A percentile compares a stretch with the other conserved stretches of the same genome.
phyloP scores from a whole-genome alignment of 2,329 filamentous ascomycete genomes.

The Talaromyces sp. region DNA sequence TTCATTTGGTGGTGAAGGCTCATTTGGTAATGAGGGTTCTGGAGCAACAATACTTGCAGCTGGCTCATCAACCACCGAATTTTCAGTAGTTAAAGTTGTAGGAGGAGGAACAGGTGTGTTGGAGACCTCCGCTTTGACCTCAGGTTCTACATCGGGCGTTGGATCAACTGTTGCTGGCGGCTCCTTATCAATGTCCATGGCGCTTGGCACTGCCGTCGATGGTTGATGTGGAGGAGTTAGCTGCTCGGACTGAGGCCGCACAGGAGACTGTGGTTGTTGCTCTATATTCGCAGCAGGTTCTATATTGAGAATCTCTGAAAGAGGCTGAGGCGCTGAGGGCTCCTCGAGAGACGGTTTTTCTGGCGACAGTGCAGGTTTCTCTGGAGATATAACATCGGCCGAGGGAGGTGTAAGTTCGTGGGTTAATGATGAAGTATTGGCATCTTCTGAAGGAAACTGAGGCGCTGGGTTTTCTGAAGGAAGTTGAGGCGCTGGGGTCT shows the following conservation, averaged over 20 bases:
- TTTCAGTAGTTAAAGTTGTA: too few species aligned
- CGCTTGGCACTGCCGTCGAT: not conserved
- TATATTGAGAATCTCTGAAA: not conserved
- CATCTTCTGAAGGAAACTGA: conserved; percentile 3
- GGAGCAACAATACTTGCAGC: conserved; percentile 14
- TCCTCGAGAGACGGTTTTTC: conserved; percentile 6
- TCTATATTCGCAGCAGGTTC: conserved; percentile 10
- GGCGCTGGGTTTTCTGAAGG: not conserved
- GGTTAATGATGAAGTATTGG: not conserved
- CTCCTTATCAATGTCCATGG: not conserved
- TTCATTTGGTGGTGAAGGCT: not conserved
- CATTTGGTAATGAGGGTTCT: not conserved
- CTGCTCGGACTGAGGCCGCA: conserved; percentile 9
- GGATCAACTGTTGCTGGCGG: not conserved
- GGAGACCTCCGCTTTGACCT: not conserved
- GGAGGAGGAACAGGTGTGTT: not conserved
- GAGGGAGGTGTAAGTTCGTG: not conserved
- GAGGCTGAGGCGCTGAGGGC: not conserved
- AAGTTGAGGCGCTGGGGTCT: not conserved
- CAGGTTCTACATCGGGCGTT: conserved; percentile 3
- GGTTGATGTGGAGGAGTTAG: conserved; percentile 4
- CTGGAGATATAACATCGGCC: conserved; percentile 4
- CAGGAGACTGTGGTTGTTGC: conserved; percentile 2
- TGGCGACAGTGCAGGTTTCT: conserved; percentile 9
- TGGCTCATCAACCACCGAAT: conserved; percentile 1